Conservation (phyloP, 2,329 filamentous ascomycete genomes). For the Phoma sp. region DNA sequence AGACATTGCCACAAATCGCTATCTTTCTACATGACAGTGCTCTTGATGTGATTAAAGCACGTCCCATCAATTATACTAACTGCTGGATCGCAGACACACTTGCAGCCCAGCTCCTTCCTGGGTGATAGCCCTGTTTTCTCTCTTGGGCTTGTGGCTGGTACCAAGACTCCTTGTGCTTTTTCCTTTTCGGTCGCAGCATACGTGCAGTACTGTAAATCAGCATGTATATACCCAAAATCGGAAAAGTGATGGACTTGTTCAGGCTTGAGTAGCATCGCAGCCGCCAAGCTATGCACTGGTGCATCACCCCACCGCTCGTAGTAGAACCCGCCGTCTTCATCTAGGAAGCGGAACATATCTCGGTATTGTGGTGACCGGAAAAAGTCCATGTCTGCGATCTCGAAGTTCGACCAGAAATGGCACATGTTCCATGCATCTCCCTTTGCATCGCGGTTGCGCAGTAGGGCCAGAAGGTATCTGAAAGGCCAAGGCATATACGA, state of each 20-base stretch:
- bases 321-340: slow-evolving; percentile 23
- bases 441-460: slow-evolving; percentile 67
- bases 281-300: slow-evolving; percentile 88
- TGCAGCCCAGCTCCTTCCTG: slow-evolving; percentile 13
- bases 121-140: background rate
- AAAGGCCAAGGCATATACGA: slow-evolving; percentile 27
- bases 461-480: slow-evolving; percentile 11
- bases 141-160: background rate
- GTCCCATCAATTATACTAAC: slow-evolving; percentile 2
- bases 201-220: slow-evolving; percentile 22
- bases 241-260: slow-evolving; percentile 95
- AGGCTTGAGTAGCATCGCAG: slow-evolving; percentile 86
- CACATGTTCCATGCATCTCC: slow-evolving; percentile 94
- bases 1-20: too few relatives aligned
- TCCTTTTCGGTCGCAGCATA: slow-evolving; percentile 8
- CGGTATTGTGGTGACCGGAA: slow-evolving; percentile 88
- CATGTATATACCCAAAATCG: slow-evolving; percentile 86
- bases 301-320: slow-evolving; percentile 80
- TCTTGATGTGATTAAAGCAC: slow-evolving; percentile 11
- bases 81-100: slow-evolving; percentile 15
- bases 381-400: slow-evolving; percentile 90
- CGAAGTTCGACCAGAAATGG: slow-evolving; percentile 98
- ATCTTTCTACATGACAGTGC: slow-evolving; percentile 5
- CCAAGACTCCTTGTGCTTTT: background rate
- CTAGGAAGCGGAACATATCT: slow-evolving; percentile 88